These are phyloP conservation scores for Carex cristatella DNA, from an alignment of 176 grass and related monocot genomes.

Conservation along the genomic window DNA sequence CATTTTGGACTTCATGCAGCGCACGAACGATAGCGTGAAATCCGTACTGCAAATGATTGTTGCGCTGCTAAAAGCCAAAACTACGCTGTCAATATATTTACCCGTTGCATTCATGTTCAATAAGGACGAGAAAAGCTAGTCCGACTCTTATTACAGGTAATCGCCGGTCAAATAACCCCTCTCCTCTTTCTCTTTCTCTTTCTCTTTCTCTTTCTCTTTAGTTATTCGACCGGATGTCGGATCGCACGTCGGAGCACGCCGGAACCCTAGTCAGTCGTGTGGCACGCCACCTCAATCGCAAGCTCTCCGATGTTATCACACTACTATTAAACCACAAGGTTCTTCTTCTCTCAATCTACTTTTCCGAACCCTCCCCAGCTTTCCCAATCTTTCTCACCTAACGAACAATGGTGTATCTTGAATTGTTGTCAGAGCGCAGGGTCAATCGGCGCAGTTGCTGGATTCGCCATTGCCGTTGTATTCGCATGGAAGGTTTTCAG, in stretches of 20 bases:
- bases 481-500: constrained; percentile 89
- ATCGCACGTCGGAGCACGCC: constrained; percentile 44
- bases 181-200: neutral
- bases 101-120: too few species aligned
- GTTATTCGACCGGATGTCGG: constrained; percentile 32
- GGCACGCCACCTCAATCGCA: constrained; percentile 70
- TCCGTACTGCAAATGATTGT: too few species aligned
- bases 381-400: constrained; percentile 17
- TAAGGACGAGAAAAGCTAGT: too few species aligned
- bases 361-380: neutral
- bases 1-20: too few species aligned
- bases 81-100: too few species aligned
- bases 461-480: constrained; percentile 86
- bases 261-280: constrained; percentile 58
- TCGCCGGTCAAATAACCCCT: neutral
- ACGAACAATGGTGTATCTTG: neutral
- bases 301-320: constrained; percentile 52
- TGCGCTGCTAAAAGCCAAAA: too few species aligned
- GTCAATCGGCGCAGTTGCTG: constrained; percentile 74
- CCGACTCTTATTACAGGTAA: neutral
- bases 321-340: constrained; percentile 73
- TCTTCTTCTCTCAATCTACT: neutral
- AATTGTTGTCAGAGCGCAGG: constrained; percentile 43
- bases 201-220: neutral
- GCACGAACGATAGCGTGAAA: too few species aligned